Evolutionary conservation across 495 filamentous ascomycete genomes (phyloP).

Genomic region (Pseudoneurospora amorphoporcata): DNA sequence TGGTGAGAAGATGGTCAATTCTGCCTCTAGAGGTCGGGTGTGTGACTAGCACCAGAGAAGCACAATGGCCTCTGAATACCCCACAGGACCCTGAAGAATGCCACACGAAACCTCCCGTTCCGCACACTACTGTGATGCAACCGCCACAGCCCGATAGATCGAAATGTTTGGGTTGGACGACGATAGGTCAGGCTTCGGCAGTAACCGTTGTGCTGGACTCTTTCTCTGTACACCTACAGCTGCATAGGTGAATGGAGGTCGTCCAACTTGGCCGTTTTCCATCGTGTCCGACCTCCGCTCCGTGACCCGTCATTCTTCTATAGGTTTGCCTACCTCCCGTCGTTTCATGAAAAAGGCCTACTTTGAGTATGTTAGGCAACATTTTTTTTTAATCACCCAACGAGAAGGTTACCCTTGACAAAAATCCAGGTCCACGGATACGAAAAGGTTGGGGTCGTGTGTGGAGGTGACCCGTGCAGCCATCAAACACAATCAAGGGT

Average conservation of each 20-base stretch:
- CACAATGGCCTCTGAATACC: neutral
- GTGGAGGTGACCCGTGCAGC: neutral
- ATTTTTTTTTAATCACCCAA: neutral
- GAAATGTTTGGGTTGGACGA: neutral
- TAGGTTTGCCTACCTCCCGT: neutral
- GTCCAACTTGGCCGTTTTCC: neutral
- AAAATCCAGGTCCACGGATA: neutral
- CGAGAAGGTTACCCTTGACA: neutral
- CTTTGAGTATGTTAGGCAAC: neutral
- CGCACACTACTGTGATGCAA: neutral
- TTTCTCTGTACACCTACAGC: neutral
- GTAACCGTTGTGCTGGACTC: neutral
- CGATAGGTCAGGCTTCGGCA: neutral
- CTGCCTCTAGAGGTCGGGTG: neutral
- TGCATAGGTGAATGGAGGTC: neutral
- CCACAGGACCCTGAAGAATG: neutral
- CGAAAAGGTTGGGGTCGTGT: neutral
- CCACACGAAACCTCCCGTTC: neutral
- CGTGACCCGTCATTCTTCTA: neutral
- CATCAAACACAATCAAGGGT: neutral
- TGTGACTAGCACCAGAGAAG: neutral
- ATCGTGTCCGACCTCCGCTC: neutral
- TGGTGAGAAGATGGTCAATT: neutral
- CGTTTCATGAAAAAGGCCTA: neutral
- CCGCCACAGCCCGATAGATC: neutral